These are phyloP conservation scores for Panaeolus cyanescens DNA, from an alignment of 768 basidiomycete species.

Conservation along the genomic window DNA sequence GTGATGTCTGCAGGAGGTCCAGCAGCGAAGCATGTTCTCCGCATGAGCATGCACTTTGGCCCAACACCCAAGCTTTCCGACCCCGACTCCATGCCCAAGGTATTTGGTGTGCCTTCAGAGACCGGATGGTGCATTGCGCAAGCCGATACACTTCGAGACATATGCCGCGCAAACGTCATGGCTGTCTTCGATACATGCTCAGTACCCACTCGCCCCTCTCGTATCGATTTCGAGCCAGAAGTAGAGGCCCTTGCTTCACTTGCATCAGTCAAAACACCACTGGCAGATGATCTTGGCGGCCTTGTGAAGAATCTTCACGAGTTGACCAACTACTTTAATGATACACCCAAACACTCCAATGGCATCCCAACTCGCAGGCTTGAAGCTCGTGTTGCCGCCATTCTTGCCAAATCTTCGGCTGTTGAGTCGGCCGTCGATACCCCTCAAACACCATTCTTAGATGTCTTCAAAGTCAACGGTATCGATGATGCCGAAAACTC, in stretches of 20 bases:
- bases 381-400: slow-evolving; percentile 80
- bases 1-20: slow-evolving; percentile 75
- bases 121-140: slow-evolving; percentile 89
- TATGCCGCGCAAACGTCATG: slow-evolving; percentile 76
- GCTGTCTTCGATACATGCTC: slow-evolving; percentile 87
- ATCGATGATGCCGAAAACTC: slow-evolving; percentile 48
- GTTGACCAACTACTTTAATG: slow-evolving; percentile 73
- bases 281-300: slow-evolving; percentile 73
- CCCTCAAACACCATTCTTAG: slow-evolving; percentile 80
- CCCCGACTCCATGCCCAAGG: slow-evolving; percentile 59
- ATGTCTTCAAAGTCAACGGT: slow-evolving; percentile 67
- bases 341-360: slow-evolving; percentile 29
- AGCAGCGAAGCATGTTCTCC: slow-evolving; percentile 82
- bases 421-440: slow-evolving; percentile 50
- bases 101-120: slow-evolving; percentile 81
- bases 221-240: slow-evolving; percentile 74
- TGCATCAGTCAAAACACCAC: slow-evolving; percentile 41
- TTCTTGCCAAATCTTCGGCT: slow-evolving; percentile 77
- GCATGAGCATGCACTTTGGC: slow-evolving; percentile 84
- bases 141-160: slow-evolving; percentile 56
- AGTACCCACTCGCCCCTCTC: slow-evolving; percentile 65
- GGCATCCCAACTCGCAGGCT: slow-evolving; percentile 58
- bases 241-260: slow-evolving; percentile 46
- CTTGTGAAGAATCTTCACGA: slow-evolving; percentile 79
- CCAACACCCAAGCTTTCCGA: slow-evolving; percentile 32